Evolutionary conservation across 176 grass and related monocot species (phyloP).

Genomic region (Juncus effusus): DNA sequence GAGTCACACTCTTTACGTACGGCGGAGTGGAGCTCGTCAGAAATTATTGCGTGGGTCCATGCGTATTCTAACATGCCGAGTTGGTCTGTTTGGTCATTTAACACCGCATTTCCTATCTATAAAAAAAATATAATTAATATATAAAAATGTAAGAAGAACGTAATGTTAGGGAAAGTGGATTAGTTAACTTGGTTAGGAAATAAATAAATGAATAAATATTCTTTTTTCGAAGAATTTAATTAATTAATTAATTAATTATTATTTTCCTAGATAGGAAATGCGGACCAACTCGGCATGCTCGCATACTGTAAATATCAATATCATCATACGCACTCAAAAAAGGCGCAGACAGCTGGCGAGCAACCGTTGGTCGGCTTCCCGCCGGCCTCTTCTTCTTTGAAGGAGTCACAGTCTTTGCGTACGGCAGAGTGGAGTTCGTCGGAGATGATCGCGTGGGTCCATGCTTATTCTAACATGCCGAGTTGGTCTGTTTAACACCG

Average conservation of each 20-base stretch:
- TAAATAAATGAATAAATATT: too few species aligned
- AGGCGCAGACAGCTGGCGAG: slow-evolving; percentile 64
- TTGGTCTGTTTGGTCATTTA: slow-evolving; percentile 89
- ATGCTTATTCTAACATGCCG: slow-evolving; percentile 97
- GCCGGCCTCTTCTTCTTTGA: slow-evolving; percentile 69
- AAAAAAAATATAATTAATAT: neutral
- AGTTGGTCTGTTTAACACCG: slow-evolving; percentile 79
- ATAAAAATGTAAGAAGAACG: too few species aligned
- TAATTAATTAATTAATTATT: too few species aligned
- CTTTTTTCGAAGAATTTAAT: too few species aligned
- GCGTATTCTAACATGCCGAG: slow-evolving; percentile 97
- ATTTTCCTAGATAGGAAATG: too few species aligned
- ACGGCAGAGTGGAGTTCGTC: slow-evolving; percentile 76
- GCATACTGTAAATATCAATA: slow-evolving; percentile 98
- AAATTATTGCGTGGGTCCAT: slow-evolving; percentile 98
- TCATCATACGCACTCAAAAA: slow-evolving; percentile 67
- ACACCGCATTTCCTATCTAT: slow-evolving; percentile 74
- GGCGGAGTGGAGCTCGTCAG: slow-evolving; percentile 69
- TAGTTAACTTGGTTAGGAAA: too few species aligned
- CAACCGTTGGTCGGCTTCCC: slow-evolving; percentile 59
- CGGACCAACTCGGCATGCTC: too few species aligned
- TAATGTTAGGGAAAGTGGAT: too few species aligned
- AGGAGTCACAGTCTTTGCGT: slow-evolving; percentile 80
- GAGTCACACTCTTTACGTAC: slow-evolving; percentile 83
- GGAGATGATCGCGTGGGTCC: slow-evolving; percentile 98